These are phyloP conservation scores for Fusarium domesticum DNA, from an alignment of 2,329 filamentous ascomycete genomes.

Conservation along the genomic window DNA sequence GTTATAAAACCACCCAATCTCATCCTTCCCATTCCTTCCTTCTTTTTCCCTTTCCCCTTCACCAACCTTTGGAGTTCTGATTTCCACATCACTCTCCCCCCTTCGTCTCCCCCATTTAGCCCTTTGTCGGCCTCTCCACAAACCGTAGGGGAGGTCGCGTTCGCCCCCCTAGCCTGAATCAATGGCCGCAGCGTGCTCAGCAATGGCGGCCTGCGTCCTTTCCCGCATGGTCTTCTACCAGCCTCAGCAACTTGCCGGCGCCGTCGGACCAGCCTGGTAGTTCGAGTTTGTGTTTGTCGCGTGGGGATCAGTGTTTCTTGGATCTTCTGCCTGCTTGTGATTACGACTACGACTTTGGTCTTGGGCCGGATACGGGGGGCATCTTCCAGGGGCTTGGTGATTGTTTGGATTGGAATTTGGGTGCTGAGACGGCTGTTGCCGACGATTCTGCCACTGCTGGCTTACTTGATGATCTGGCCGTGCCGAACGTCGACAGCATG, in stretches of 20 bases:
- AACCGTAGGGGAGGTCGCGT: background rate
- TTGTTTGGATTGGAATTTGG: slow-evolving; percentile 10
- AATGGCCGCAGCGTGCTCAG: slow-evolving; percentile 20
- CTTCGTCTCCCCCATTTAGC: background rate
- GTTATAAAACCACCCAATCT: background rate
- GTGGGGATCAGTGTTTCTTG: slow-evolving; percentile 9
- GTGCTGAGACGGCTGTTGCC: background rate
- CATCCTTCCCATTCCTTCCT: background rate
- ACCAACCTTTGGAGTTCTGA: background rate
- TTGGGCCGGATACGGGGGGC: slow-evolving; percentile 4
- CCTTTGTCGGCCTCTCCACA: background rate
- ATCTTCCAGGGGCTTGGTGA: slow-evolving; percentile 8
- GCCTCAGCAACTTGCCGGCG: slow-evolving; percentile 15
- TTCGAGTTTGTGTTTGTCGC: slow-evolving; percentile 9
- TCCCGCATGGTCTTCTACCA: slow-evolving; percentile 20
- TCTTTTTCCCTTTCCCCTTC: background rate
- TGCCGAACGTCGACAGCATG: slow-evolving; percentile 12
- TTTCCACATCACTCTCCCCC: background rate
- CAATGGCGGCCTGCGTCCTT: slow-evolving; percentile 10
- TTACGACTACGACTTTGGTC: slow-evolving; percentile 14
- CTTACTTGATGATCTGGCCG: slow-evolving; percentile 15
- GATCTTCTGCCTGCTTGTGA: slow-evolving; percentile 17
- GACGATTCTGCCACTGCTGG: slow-evolving; percentile 7
- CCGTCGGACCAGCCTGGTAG: slow-evolving; percentile 12
- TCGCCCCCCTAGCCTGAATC: slow-evolving; percentile 28